Base-by-base conservation (phyloP, 441 rosid genomes). In the Syzygium syzygioides region DNA sequence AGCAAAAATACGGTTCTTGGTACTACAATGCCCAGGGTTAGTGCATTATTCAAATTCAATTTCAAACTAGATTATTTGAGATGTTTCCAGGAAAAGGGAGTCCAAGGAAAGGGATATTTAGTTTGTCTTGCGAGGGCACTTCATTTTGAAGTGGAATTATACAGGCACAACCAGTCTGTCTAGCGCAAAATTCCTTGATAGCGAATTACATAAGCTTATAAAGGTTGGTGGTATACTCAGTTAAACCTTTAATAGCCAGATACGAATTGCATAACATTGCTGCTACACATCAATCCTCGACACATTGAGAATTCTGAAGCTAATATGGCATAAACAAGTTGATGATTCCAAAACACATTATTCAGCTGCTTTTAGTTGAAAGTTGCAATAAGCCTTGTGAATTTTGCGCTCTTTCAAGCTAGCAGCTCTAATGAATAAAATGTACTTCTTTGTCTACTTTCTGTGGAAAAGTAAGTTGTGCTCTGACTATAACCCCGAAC, bases 1-100 rank as follows among this genome's bases (percentile, higher is more conserved):
- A 28, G 88, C 88, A 88, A 86, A 15, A 89, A 87, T 50, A 41
- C 45, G 11, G 85, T 25, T 55, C 62, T 85, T 23, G 30, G 55
- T 53, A 54, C 86, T 79, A 79, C 85, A 62, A 90, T 19, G 19
- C 66, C 79, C 90, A 86, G 87, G 93, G 95, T 94, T 92, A 90
- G 94, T 59, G 62, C 18, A 56, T 66, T 87, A 37, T 52, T 26
- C 62, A 32, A 37, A 64, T 28, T 62, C 53, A 87, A 66, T 55
- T 45, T 28, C 84, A 87, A n/a, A 59, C 30, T 56, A 59, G 54
- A 86, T 86, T 60, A 41, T 41, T 76, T 76, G 10, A 41, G 83
- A 41, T 37, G n/a, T 76, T 76, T 76, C 83, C 83, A 37, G 52
- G 83, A 52, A 76, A 41, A 41, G 83, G n/a, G 52, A 76, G 52